Percentiles rank a stretch among this genome's conserved stretches.
Conservation (phyloP, 1,139 yeast species). For the Zygosaccharomyces sapae region DNA sequence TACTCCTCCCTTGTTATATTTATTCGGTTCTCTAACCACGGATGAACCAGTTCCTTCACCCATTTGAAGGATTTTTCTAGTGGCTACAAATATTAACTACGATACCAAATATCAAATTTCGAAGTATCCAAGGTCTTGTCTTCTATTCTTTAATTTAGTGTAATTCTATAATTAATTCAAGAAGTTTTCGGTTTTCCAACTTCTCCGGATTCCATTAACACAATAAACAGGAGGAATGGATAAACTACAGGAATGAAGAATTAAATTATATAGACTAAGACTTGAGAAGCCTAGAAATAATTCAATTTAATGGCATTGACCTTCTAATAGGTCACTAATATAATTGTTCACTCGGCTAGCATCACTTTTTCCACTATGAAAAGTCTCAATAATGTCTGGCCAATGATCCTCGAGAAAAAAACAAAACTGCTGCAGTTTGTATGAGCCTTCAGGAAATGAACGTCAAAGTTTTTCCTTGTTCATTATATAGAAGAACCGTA, state of each 20-base stretch:
- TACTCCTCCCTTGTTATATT: constrained; percentile 4
- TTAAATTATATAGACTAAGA: too few species aligned
- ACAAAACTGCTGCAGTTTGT: too few species aligned
- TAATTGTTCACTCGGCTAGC: too few species aligned
- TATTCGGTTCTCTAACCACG: neutral
- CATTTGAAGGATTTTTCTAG: constrained; percentile 1
- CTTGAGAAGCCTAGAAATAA: too few species aligned
- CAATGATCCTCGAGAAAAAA: too few species aligned
- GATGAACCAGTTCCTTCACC: constrained; percentile 3
- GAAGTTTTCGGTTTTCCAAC: neutral
- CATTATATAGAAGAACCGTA: too few species aligned
- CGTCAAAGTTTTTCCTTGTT: too few species aligned
- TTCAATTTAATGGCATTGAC: too few species aligned
- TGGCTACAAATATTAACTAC: neutral
- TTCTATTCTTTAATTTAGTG: neutral
- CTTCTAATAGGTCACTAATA: too few species aligned
- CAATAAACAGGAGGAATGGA: neutral
- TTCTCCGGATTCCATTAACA: neutral
- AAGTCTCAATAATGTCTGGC: too few species aligned
- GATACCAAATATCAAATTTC: neutral
- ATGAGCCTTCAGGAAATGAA: too few species aligned
- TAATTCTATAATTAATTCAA: neutral
- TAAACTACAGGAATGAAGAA: neutral
- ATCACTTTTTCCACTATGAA: too few species aligned
- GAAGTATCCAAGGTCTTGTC: neutral